Percentiles rank a stretch among this genome's conserved stretches.
Conservation (phyloP, 164 flowering plant genomes). For the Liquidambar formosana region DNA sequence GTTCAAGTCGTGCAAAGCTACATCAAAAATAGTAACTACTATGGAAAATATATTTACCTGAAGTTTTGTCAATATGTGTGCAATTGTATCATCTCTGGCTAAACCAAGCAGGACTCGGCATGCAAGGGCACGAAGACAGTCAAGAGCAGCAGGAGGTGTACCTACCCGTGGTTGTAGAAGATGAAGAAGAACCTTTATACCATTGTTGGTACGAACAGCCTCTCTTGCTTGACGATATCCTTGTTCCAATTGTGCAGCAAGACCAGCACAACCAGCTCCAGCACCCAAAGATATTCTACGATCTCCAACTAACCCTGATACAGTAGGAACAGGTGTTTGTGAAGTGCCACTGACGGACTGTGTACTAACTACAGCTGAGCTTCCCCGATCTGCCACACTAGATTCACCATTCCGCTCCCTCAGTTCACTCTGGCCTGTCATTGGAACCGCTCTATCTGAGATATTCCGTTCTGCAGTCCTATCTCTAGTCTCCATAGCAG, state of each 20-base stretch:
- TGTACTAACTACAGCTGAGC: slow-evolving; percentile 24
- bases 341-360: slow-evolving; percentile 27
- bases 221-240: slow-evolving; percentile 92
- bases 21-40: not conserved
- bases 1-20: not conserved
- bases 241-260: slow-evolving; percentile 92
- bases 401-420: slow-evolving; percentile 65
- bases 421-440: slow-evolving; percentile 43
- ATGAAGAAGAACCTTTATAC: slow-evolving; percentile 91
- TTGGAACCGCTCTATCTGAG: slow-evolving; percentile 40
- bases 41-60: slow-evolving; percentile 49
- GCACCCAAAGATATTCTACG: slow-evolving; percentile 88
- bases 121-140: slow-evolving; percentile 95
- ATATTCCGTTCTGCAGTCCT: slow-evolving; percentile 49
- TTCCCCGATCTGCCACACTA: slow-evolving; percentile 45
- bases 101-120: slow-evolving; percentile 96
- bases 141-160: slow-evolving; percentile 75
- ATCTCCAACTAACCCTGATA: slow-evolving; percentile 85
- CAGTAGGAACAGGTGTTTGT: slow-evolving; percentile 46
- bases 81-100: slow-evolving; percentile 95
- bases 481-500: slow-evolving; percentile 49
- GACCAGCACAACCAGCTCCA: slow-evolving; percentile 93
- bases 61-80: slow-evolving; percentile 92
- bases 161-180: slow-evolving; percentile 88
- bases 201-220: slow-evolving; percentile 92